A percentile compares a stretch with the other conserved stretches of the same genome.
phyloP scores from a whole-genome alignment of 345 rosid species.

The Passiflora organensis region DNA sequence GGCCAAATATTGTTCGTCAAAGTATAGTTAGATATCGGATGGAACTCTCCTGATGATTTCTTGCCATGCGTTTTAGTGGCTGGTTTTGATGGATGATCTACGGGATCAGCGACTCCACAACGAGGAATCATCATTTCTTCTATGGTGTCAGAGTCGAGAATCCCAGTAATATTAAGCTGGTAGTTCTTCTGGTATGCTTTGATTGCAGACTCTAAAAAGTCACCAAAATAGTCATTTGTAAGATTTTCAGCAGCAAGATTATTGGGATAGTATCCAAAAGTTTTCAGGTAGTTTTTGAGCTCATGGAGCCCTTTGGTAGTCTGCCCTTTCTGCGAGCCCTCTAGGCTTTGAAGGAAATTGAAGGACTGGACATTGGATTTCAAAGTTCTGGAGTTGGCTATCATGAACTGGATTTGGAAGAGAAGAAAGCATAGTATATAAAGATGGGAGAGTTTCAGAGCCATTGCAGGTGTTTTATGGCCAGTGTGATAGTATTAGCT shows the following conservation, averaged over 20 bases:
- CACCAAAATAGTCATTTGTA: not conserved
- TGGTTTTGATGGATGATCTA: not conserved
- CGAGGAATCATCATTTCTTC: not conserved
- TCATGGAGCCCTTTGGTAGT: slow-evolving; percentile 3
- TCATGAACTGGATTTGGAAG: too few species aligned
- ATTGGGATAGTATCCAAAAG: slow-evolving; percentile 10
- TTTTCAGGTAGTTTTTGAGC: slow-evolving; percentile 8
- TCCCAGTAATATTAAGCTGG: not conserved
- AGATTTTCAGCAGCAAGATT: not conserved
- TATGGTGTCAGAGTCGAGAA: not conserved
- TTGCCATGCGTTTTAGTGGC: not conserved
- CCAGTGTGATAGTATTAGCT: too few species aligned
- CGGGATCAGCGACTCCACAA: not conserved
- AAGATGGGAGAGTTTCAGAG: too few species aligned
- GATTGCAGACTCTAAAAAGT: not conserved
- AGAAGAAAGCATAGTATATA: too few species aligned
- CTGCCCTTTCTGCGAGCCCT: slow-evolving; percentile 13
- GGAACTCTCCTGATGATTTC: not conserved
- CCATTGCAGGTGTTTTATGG: too few species aligned
- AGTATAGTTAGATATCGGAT: not conserved
- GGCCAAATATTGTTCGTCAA: not conserved
- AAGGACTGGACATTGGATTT: not conserved
- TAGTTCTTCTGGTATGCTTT: not conserved
- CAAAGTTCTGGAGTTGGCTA: not conserved
- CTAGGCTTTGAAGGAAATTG: not conserved